Evolutionary conservation across 495 filamentous ascomycete species (phyloP).

Genomic region (Letharia lupina): DNA sequence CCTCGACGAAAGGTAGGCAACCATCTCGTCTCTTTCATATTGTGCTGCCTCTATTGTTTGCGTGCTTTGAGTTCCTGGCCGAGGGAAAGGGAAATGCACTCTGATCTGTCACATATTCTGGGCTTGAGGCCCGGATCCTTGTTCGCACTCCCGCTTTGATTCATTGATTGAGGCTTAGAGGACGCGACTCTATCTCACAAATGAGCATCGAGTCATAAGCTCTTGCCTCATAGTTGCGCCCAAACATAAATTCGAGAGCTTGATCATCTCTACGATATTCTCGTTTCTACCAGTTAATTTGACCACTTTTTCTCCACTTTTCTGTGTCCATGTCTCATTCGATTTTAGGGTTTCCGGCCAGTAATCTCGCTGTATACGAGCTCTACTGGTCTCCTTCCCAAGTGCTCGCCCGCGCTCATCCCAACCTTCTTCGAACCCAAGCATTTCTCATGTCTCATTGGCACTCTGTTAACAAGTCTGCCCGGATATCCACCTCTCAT

Average conservation of each 20-base stretch:
- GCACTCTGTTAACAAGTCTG: constrained; percentile 56
- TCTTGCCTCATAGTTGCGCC: background rate
- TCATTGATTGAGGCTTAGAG: background rate
- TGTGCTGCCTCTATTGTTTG: background rate
- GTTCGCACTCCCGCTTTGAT: background rate
- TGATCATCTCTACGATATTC: background rate
- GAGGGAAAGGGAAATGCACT: background rate
- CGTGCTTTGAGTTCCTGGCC: background rate
- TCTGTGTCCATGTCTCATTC: constrained; percentile 4
- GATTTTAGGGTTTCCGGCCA: constrained; percentile 38
- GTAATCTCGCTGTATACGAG: constrained; percentile 72
- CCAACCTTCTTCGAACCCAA: constrained; percentile 61
- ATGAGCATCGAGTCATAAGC: background rate
- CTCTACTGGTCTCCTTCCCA: constrained; percentile 83
- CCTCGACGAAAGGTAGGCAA: constrained; percentile 27
- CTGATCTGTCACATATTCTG: background rate
- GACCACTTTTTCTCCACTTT: background rate
- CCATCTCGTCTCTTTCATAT: background rate
- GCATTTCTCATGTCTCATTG: constrained; percentile 64
- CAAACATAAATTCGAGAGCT: background rate
- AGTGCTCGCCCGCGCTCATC: constrained; percentile 62
- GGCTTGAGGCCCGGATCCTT: background rate
- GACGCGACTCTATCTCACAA: background rate
- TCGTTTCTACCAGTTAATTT: background rate
- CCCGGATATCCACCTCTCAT: constrained; percentile 53